Evolutionary conservation across 192 early-diverging fungal genomes (phyloP).

Genomic region (Rhizophlyctis rosea): DNA sequence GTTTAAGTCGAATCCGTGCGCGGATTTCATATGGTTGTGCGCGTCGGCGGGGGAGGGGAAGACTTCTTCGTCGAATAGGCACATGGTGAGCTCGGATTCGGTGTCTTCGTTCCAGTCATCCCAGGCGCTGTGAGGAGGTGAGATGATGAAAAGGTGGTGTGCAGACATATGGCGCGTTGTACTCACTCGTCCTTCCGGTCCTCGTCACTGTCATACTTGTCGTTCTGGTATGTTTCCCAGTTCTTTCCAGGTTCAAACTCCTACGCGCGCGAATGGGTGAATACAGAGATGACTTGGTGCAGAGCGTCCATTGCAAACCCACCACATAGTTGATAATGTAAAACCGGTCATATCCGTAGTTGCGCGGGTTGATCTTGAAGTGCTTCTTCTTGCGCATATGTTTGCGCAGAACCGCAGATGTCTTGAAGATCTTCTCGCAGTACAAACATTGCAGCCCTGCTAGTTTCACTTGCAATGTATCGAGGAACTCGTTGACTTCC

Average conservation of each 20-base stretch:
- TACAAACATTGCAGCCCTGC: conserved; percentile 72
- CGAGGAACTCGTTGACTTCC: conserved; percentile 75
- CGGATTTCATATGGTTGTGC: conserved; percentile 68
- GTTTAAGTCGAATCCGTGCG: conserved; percentile 76
- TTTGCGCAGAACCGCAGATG: conserved; percentile 81
- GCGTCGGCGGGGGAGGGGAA: conserved; percentile 58
- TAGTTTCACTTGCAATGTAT: conserved; percentile 71
- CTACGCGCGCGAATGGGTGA: background rate
- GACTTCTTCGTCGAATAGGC: conserved; percentile 74
- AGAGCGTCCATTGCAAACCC: no score
- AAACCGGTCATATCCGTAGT: conserved; percentile 88
- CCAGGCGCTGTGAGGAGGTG: conserved; percentile 18
- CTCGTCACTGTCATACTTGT: conserved; percentile 72
- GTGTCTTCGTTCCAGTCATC: conserved; percentile 45
- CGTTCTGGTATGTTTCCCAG: conserved; percentile 85
- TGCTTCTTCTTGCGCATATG: conserved; percentile 99
- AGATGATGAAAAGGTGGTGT: no score
- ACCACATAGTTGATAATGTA: conserved; percentile 91
- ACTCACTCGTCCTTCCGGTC: conserved; percentile 64
- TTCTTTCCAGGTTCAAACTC: conserved; percentile 88
- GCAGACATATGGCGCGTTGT: no score
- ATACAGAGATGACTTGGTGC: no score
- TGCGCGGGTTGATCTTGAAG: conserved; percentile 88
- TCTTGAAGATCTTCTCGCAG: conserved; percentile 91
- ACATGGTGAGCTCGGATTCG: conserved; percentile 76